Conservation (phyloP, 371 early-diverging fungal species). For the Coemansia sp. region DNA sequence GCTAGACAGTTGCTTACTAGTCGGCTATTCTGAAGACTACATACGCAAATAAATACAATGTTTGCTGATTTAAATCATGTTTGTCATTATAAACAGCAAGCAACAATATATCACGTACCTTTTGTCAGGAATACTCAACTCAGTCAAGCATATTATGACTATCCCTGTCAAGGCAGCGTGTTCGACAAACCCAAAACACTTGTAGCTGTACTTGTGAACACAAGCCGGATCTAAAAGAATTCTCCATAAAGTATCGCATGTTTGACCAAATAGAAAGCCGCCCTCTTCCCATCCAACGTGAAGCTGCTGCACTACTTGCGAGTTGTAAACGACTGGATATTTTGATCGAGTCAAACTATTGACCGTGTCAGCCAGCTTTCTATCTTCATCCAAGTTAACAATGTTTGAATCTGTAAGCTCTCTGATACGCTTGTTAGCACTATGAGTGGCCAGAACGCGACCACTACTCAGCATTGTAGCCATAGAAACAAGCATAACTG, state of each 20-base stretch:
- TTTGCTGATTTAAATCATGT: not conserved
- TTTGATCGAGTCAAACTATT: not conserved
- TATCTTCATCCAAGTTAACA: not conserved
- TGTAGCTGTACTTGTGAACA: slow-evolving; percentile 1
- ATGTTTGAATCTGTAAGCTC: slow-evolving; percentile 16
- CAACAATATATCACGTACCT: slow-evolving; percentile 15
- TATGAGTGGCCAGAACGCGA: slow-evolving; percentile 14
- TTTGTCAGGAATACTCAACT: slow-evolving; percentile 29
- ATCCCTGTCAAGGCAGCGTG: slow-evolving; percentile 21
- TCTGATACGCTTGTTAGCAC: not conserved
- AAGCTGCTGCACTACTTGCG: not conserved
- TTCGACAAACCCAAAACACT: slow-evolving; percentile 10
- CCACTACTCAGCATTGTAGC: slow-evolving; percentile 21
- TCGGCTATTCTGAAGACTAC: slow-evolving; percentile 27
- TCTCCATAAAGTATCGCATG: slow-evolving; percentile 25
- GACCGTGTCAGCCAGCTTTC: not conserved
- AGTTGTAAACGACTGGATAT: slow-evolving; percentile 25
- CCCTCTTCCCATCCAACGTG: slow-evolving; percentile 27
- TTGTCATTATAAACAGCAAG: too few relatives aligned
- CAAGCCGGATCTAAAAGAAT: not conserved
- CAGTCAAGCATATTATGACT: slow-evolving; percentile 21
- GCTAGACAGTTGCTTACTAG: slow-evolving; percentile 29
- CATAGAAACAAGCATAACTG: slow-evolving; percentile 20
- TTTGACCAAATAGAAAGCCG: slow-evolving; percentile 25
- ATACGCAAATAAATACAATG: not conserved